Evolutionary conservation across 2,329 filamentous ascomycete genomes (phyloP).

Genomic region (Colletotrichum brevisporum): DNA sequence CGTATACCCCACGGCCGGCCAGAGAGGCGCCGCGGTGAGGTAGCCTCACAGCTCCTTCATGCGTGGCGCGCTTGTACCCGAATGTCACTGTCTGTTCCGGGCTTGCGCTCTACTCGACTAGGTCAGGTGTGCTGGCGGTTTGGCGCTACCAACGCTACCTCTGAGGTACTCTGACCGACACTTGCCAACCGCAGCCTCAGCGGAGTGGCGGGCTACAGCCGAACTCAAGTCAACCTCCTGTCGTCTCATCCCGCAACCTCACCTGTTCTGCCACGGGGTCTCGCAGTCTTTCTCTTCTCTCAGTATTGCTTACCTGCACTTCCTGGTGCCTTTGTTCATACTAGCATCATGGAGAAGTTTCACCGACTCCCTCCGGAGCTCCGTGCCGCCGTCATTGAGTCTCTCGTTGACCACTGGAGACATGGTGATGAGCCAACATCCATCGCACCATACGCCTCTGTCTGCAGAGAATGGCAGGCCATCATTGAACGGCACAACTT

Average conservation of each 20-base stretch:
- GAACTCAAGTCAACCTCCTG: slow-evolving; percentile 39
- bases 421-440: slow-evolving; percentile 38
- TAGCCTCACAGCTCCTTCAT: background rate
- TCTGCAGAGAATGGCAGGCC: slow-evolving; percentile 47
- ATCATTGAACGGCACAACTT: slow-evolving; percentile 46
- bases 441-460: slow-evolving; percentile 44
- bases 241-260: slow-evolving; percentile 39
- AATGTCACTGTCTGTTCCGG: slow-evolving; percentile 4
- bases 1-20: slow-evolving; percentile 3
- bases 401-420: slow-evolving; percentile 42
- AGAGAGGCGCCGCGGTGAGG: background rate
- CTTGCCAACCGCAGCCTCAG: slow-evolving; percentile 38
- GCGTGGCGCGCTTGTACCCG: slow-evolving; percentile 27
- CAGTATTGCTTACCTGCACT: slow-evolving; percentile 12
- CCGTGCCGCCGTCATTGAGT: slow-evolving; percentile 36
- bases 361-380: slow-evolving; percentile 36
- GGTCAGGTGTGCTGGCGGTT: slow-evolving; percentile 33
- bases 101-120: background rate
- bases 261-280: slow-evolving; percentile 20
- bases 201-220: slow-evolving; percentile 34
- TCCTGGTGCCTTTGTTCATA: slow-evolving; percentile 29
- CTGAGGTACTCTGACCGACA: slow-evolving; percentile 31
- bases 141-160: slow-evolving; percentile 31
- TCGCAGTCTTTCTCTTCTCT: slow-evolving; percentile 7
- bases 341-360: slow-evolving; percentile 32